Base-by-base conservation (phyloP, 805 yeast species). In the Jamesozyma spencerorum region DNA sequence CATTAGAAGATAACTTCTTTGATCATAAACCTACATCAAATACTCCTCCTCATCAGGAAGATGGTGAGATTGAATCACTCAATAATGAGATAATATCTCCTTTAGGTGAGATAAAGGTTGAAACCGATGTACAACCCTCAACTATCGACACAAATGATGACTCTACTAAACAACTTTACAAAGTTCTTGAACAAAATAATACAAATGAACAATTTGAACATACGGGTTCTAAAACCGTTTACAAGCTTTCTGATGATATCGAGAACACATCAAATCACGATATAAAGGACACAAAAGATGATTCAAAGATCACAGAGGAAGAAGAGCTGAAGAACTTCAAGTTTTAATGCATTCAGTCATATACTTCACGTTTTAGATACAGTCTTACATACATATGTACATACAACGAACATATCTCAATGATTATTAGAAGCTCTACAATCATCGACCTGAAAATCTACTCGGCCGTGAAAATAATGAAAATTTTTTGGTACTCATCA, bases 241-340 rank as follows among this genome's bases (percentile, higher is more conserved):
- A 44, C 26, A 33, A 24, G 36, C 14, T 29, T 34, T 2, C 46
- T 41, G 31, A 27, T 4, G 14, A 15, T 17, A 28, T 13, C 32
- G 43, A 34, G 6, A 34, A 46, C 18, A 22, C 18, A 22, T 4
- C 10, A 30, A 11, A n/a, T 30, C 7, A 35, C 31, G 31, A 11
- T 15, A n/a, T 22, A 13, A 19, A 33, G 2, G 32, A 34, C 17
- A 12, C 27, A 12, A 13, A 31, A 1, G 17, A 31, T 12, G 18
- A 36, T 22, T 34, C 34, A 15, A 18, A 17, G 3, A 36, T 14
- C 38, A 42, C 20, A n/a, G 36, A 41, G 6, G 45, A 45, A 6
- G 51, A 49, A 15, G 47, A 42, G 4, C 41, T 41, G 8, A 36
- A 49, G 31, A 47, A 38, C 12, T 56, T 53, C 43, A 55, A 48